Evolutionary conservation across 1,284 basidiomycete genomes (phyloP), one percentile per base, ranked within the genome.

Genomic region (Trametes sp.): DNA sequence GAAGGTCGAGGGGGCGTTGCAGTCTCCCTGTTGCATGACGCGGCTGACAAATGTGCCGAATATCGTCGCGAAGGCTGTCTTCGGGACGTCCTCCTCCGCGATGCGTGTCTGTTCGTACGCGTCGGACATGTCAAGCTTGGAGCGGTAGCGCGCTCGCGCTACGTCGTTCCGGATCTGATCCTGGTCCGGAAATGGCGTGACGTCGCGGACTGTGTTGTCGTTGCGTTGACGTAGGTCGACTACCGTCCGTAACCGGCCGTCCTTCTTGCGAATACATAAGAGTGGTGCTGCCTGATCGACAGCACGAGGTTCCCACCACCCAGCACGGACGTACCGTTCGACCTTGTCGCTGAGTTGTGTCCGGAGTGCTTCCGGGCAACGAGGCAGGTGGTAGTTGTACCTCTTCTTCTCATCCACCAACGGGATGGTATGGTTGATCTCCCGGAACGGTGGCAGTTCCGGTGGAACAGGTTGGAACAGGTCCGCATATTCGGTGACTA

Each of bases 21-120:
- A 72, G 56, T 78, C 74, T 0, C 73, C 76, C 46, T 75, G 70
- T 56, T 78, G 76, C 67, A 77, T 73, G 0, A 77, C 72, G 0
- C 59, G 54, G 24, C 73, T 75, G 0, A 70, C n/a, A 41, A 71
- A 74, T 1, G 70, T 76, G 0, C 72, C 74, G 44, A 65, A 67
- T 1, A 67, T 36, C 1, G 72, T 74, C 1, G 73, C 58, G 29
- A 74, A 75, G 0, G 68, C 67, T 0, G 69, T 74, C 23, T 69
- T 69, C 21, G 28, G 52, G 14, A 76, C 48, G 11, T 70, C 64
- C 2, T 70, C 67, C 4, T 46, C 38, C 0, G 59, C 53, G 10
- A 77, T 51, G 0, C 66, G 36, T 0, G 76, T 66, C 29, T 71
- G 71, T 58, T 74, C 70, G 48, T 72, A 75, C 1, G 72, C 73